Conservation (phyloP, 768 basidiomycete species). For the Boletus bicolor region DNA sequence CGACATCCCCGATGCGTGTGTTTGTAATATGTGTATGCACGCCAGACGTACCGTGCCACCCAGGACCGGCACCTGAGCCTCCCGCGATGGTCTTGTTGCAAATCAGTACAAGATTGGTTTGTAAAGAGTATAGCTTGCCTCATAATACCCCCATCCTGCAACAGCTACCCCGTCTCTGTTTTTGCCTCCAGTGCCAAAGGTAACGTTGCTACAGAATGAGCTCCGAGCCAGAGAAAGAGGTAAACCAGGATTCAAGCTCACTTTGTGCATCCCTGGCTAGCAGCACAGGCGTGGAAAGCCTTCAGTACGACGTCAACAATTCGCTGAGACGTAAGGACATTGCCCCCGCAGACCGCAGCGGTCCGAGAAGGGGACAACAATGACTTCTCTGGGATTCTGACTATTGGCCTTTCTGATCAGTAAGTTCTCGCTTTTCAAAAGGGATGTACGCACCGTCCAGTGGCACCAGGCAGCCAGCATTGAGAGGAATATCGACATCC, state of each 20-base stretch:
- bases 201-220: slow-evolving; percentile 61
- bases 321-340: slow-evolving; percentile 88
- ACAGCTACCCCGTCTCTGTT: slow-evolving; percentile 69
- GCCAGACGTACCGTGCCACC: slow-evolving; percentile 90
- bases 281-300: slow-evolving; percentile 88
- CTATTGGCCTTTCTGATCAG: slow-evolving; percentile 33
- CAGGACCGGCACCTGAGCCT: slow-evolving; percentile 85
- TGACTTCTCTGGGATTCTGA: slow-evolving; percentile 77
- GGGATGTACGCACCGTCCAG: slow-evolving; percentile 54
- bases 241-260: slow-evolving; percentile 32
- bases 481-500: slow-evolving; percentile 84
- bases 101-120: not conserved
- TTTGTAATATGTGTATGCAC: slow-evolving; percentile 95
- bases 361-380: slow-evolving; percentile 79
- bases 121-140: slow-evolving; percentile 39
- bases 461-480: slow-evolving; percentile 90
- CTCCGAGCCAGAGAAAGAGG: no score
- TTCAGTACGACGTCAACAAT: slow-evolving; percentile 92
- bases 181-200: slow-evolving; percentile 89
- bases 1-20: slow-evolving; percentile 89
- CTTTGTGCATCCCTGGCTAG: slow-evolving; percentile 94
- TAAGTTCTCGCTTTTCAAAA: not conserved
- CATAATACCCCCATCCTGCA: slow-evolving; percentile 89
- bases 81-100: slow-evolving; percentile 75
- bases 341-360: slow-evolving; percentile 91